These are phyloP conservation scores for Orbilia ellipsospora DNA, from an alignment of 2,329 filamentous ascomycete species.

Conservation along the genomic window DNA sequence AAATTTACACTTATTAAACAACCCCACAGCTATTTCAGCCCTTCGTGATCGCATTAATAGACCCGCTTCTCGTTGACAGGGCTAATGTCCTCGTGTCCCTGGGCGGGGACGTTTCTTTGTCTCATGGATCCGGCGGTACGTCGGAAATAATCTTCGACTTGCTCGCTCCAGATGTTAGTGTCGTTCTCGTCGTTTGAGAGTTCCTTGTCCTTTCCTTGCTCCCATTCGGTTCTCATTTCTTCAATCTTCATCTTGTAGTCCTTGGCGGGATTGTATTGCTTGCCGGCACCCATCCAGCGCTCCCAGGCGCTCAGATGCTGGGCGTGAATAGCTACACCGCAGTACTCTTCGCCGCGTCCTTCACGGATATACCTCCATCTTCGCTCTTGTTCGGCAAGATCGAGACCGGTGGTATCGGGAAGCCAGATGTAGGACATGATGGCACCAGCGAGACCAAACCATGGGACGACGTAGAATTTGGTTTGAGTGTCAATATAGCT, in stretches of 20 bases:
- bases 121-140: constrained; percentile 22
- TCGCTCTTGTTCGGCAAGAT: constrained; percentile 96
- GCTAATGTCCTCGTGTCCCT: no score
- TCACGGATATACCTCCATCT: constrained; percentile 87
- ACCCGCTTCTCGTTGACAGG: constrained; percentile 18
- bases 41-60: constrained; percentile 8
- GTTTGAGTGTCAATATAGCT: constrained; percentile 88
- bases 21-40: not conserved
- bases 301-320: constrained; percentile 91
- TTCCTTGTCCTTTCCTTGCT: constrained; percentile 59
- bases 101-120: constrained; percentile 15
- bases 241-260: constrained; percentile 87
- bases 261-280: constrained; percentile 81
- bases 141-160: constrained; percentile 44
- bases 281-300: constrained; percentile 79
- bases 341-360: constrained; percentile 83
- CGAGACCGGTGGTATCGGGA: constrained; percentile 95
- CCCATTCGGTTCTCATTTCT: constrained; percentile 77
- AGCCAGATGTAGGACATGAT: constrained; percentile 85
- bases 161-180: constrained; percentile 36
- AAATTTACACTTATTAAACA: no score
- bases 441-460: constrained; percentile 91
- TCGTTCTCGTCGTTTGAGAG: constrained; percentile 23
- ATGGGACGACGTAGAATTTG: constrained; percentile 92
- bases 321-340: constrained; percentile 90